Evolutionary conservation across 2,329 filamentous ascomycete species (phyloP), one percentile per base, ranked within the genome.

Genomic region (Calcarisporium arbuscula): DNA sequence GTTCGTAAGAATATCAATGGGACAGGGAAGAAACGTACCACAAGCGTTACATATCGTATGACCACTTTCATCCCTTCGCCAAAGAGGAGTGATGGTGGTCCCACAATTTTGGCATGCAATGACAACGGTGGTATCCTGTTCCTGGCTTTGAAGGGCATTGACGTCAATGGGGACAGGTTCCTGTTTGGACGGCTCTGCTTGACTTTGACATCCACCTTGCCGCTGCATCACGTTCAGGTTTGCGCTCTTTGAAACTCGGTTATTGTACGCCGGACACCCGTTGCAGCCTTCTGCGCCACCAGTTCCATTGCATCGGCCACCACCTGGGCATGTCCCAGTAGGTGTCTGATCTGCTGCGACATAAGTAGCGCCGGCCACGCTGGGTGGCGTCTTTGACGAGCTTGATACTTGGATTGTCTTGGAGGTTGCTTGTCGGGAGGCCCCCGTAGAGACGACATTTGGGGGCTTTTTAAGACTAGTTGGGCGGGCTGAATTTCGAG

Each of bases 1-100:
- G 17, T n/a, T 21, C 6, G 17, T 18, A 30, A 18, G 5, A 30
- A 12, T n/a, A n/a, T n/a, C n/a, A n/a, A n/a, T n/a, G n/a, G n/a
- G n/a, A n/a, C n/a, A n/a, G n/a, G n/a, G n/a, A n/a, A 34, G 22
- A 28, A 28, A 74, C 82, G 56, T 73, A 94, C 88, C 92, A 66
- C 92, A 98, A 33, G 92, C 92, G 61, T 98, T 98, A 67, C 92
- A 98, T 44, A 98, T 98, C 5, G 90, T 94, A 62, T 95, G 89
- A 2, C 92, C 92, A 48, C 82, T 81, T 59, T 95, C 90, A 54
- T 96, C 92, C 50, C 92, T 76, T 53, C 92, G 77, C 92, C 92
- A 98, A 11, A 98, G 69, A 11, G 92, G 92, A 27, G 92, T 98
- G 36, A 96, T 90, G 0, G 92, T 96, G 10, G 92, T 98, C 19